Evolutionary conservation across 371 early-diverging fungal genomes (phyloP).

Genomic region (Blastocladiella emersonii): DNA sequence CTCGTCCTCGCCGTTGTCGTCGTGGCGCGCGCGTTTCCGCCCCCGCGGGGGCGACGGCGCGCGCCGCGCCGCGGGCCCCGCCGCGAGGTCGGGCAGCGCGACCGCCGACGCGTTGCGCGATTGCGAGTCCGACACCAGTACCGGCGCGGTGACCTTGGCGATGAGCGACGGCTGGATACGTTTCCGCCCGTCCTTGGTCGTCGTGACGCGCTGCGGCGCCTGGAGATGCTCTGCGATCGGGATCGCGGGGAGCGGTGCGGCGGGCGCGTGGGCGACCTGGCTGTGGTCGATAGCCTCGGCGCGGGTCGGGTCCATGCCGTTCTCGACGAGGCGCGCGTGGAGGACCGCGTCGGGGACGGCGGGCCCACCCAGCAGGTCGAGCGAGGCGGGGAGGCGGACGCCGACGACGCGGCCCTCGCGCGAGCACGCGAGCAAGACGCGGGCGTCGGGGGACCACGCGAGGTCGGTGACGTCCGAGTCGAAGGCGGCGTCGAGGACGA

Average conservation of each 20-base stretch:
- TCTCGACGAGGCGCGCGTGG: neutral
- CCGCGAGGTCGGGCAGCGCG: neutral
- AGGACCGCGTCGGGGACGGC: neutral
- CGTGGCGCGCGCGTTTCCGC: neutral
- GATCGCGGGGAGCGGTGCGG: conserved; percentile 15
- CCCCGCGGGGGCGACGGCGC: neutral
- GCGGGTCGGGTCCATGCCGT: neutral
- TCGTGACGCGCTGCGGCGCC: conserved; percentile 40
- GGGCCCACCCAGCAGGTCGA: neutral
- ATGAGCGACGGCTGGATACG: conserved; percentile 55
- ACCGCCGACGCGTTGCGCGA: neutral
- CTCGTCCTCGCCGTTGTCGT: neutral
- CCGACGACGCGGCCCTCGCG: conserved; percentile 83
- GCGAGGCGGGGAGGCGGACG: conserved; percentile 44
- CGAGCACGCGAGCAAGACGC: conserved; percentile 65
- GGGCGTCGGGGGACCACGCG: conserved; percentile 90
- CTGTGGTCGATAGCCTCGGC: neutral
- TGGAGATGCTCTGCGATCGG: conserved; percentile 6
- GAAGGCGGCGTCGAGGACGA: neutral
- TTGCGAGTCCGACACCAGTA: neutral
- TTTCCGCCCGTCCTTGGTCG: conserved; percentile 60
- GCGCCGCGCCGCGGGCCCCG: neutral
- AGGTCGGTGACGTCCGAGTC: conserved; percentile 66
- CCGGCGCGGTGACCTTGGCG: neutral
- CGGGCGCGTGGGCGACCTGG: conserved; percentile 6